Conservation (phyloP, 164 flowering plant species). For the Umbilicus rupestris region DNA sequence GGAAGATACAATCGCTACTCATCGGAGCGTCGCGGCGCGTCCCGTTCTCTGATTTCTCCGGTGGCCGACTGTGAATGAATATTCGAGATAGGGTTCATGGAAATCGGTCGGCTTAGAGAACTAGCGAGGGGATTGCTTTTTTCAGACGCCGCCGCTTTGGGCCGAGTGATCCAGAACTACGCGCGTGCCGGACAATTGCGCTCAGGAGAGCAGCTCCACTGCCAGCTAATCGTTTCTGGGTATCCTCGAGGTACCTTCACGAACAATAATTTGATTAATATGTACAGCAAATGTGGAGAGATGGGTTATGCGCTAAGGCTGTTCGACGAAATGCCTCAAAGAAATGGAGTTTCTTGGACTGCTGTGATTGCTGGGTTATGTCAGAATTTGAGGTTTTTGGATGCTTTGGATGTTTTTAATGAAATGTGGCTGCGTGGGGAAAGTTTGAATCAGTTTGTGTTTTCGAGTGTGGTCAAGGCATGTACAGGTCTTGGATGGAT, state of each 20-base stretch:
- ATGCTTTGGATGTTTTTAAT: constrained; percentile 28
- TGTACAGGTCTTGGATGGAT: constrained; percentile 19
- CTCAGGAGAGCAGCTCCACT: constrained; percentile 39
- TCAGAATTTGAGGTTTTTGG: constrained; percentile 21
- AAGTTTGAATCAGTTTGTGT: constrained; percentile 40
- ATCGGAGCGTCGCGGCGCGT: too few relatives aligned
- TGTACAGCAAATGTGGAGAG: constrained; percentile 43
- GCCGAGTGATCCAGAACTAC: constrained; percentile 23
- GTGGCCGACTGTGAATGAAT: background rate
- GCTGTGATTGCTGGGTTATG: constrained; percentile 41
- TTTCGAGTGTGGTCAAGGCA: constrained; percentile 41
- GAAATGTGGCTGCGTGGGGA: constrained; percentile 28
- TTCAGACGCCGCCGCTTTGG: constrained; percentile 19
- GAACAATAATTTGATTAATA: constrained; percentile 38
- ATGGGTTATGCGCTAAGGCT: constrained; percentile 24
- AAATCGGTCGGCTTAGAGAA: background rate
- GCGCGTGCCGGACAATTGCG: constrained; percentile 22
- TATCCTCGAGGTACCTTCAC: constrained; percentile 23
- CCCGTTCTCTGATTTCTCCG: too few relatives aligned
- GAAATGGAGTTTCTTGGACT: constrained; percentile 57
- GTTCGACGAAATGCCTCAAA: constrained; percentile 54
- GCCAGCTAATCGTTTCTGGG: constrained; percentile 26
- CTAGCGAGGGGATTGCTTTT: background rate
- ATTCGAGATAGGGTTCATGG: background rate
- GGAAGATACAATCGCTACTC: too few relatives aligned